Evolutionary conservation across 2,329 filamentous ascomycete species (phyloP), one percentile per base, ranked within the genome.

Genomic region (Albifimbria verrucaria): DNA sequence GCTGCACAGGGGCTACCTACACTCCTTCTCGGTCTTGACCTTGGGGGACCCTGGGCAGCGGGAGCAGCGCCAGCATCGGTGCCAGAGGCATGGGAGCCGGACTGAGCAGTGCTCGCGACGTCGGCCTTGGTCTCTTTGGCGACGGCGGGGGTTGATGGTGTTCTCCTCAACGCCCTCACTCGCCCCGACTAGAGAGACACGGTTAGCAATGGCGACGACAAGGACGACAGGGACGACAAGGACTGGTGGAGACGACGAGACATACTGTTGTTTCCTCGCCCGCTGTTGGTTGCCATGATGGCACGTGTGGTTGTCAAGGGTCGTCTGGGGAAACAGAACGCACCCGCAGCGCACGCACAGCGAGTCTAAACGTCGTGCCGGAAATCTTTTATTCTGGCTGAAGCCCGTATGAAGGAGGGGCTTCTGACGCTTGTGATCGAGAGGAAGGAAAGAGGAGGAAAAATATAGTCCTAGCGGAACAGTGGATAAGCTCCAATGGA

Each of bases 241-340:
- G 22, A 17, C 20, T 42, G 18, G 20, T n/a, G n/a, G 23, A 18
- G 36, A 21, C 2, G 22, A 22, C 11, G 28, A 28, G 45, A 52
- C 68, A 50, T 62, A 72, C 69, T 67, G 50, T 64, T 66, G 57
- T 64, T 78, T 61, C 75, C 75, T 65, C 73, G 72, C 52, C 72
- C 77, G 62, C 77, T 77, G 68, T 85, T 82, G 57, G 78, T 79
- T 63, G 82, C 81, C 82, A 85, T 85, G 65, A 70, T 78, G 65
- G 74, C 71, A 68, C 71, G 73, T 67, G 70, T 68, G 62, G 65
- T 68, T 42, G 63, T 66, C 50, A 72, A 68, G 57, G 64, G 70
- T 72, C 72, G 69, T 72, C 72, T 73, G 66, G 73, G 58, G 73
- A 77, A 71, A 76, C 68, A 68, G 77, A 77, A 72, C 79, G 80